phyloP scores from a whole-genome alignment of 306 rosid species.

The Astragalus glycyphyllos region DNA sequence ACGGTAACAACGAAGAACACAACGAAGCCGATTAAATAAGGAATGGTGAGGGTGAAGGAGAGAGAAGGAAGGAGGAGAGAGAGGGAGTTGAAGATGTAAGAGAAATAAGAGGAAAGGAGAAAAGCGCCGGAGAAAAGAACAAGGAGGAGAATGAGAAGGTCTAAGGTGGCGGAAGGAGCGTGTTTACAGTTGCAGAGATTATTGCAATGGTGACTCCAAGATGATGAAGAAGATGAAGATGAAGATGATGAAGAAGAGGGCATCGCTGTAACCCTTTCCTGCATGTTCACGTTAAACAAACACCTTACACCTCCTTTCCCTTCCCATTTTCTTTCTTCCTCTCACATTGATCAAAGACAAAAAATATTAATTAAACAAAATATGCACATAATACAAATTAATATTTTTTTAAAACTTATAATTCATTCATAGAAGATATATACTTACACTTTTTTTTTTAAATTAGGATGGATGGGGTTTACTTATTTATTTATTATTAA shows the following conservation, averaged over 20 bases:
- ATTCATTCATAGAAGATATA: no score
- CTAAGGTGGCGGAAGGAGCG: slow-evolving; percentile 87
- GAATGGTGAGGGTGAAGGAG: slow-evolving; percentile 49
- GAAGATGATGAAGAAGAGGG: slow-evolving; percentile 33
- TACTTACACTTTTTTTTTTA: no score
- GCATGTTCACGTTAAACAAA: slow-evolving; percentile 35
- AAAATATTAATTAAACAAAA: not conserved
- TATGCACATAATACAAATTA: no score
- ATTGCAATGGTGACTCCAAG: slow-evolving; percentile 37
- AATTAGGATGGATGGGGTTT: no score
- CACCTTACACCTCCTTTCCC: slow-evolving; percentile 1
- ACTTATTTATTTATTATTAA: no score
- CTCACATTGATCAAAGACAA: not conserved
- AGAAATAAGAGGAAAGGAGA: slow-evolving; percentile 84
- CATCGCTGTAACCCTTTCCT: slow-evolving; percentile 31
- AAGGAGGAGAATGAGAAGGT: slow-evolving; percentile 79
- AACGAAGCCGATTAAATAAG: slow-evolving; percentile 54
- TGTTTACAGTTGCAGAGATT: slow-evolving; percentile 77
- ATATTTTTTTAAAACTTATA: no score
- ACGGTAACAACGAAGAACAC: slow-evolving; percentile 53
- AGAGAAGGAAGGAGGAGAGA: slow-evolving; percentile 72
- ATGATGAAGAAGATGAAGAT: not conserved
- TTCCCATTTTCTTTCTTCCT: not conserved
- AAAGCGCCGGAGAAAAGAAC: slow-evolving; percentile 86
- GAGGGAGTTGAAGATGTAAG: slow-evolving; percentile 86